phyloP scores from a whole-genome alignment of 2,329 filamentous ascomycete species.

The Ophiocordyceps sinensis region DNA sequence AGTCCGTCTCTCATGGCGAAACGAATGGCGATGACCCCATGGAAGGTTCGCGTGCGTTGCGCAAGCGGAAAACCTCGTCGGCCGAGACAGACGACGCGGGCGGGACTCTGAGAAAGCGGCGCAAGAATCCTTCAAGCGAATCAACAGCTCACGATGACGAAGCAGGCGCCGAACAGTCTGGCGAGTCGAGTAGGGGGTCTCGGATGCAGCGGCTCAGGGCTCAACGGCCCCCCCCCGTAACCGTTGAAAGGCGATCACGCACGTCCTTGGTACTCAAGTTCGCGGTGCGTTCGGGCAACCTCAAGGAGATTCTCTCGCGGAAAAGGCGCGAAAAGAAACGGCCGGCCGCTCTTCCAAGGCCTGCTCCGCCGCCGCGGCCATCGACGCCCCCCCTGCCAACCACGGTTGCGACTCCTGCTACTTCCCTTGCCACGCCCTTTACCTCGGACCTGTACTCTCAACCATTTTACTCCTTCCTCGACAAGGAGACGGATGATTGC shows the following conservation, averaged over 20 bases:
- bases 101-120: slow-evolving; percentile 37
- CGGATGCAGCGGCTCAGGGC: slow-evolving; percentile 44
- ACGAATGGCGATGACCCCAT: slow-evolving; percentile 58
- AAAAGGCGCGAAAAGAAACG: slow-evolving; percentile 18
- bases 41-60: slow-evolving; percentile 62
- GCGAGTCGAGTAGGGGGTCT: slow-evolving; percentile 22
- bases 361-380: slow-evolving; percentile 12
- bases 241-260: slow-evolving; percentile 23
- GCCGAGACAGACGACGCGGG: slow-evolving; percentile 44
- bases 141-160: slow-evolving; percentile 20
- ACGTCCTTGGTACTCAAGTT: slow-evolving; percentile 20
- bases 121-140: slow-evolving; percentile 32
- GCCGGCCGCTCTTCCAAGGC: slow-evolving; percentile 6
- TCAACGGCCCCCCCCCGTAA: slow-evolving; percentile 23
- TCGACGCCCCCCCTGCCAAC: slow-evolving; percentile 7
- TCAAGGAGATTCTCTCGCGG: slow-evolving; percentile 22
- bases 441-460: slow-evolving; percentile 49
- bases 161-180: slow-evolving; percentile 12
- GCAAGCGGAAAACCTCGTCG: slow-evolving; percentile 75
- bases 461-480: slow-evolving; percentile 77
- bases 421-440: slow-evolving; percentile 38
- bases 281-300: slow-evolving; percentile 20
- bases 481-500: slow-evolving; percentile 75
- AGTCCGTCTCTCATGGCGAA: slow-evolving; percentile 63
- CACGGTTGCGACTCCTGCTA: slow-evolving; percentile 6